These are phyloP conservation scores for Carallia pectinifolia DNA, from an alignment of 345 rosid species.

Conservation along the genomic window DNA sequence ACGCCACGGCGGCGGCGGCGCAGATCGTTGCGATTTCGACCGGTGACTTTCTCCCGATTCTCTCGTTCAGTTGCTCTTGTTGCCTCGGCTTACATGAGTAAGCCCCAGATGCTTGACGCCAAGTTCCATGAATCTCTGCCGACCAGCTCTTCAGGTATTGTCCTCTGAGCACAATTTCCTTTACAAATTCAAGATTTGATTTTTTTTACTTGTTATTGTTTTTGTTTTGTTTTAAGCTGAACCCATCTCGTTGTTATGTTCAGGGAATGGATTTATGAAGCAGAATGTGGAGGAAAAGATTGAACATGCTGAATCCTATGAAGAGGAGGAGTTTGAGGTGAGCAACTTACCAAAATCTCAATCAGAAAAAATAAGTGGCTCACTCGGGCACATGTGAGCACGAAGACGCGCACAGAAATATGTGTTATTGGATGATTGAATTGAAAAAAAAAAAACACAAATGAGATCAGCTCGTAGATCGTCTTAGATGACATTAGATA, in stretches of 20 bases:
- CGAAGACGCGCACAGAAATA: not conserved
- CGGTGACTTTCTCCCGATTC: slow-evolving; percentile 67
- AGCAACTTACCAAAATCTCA: slow-evolving; percentile 7
- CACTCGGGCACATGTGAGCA: too few species aligned
- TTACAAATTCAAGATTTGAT: not conserved
- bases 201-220: not conserved
- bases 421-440: too few species aligned
- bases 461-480: too few species aligned
- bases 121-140: slow-evolving; percentile 23
- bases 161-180: not conserved
- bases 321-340: slow-evolving; percentile 60
- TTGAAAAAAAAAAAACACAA: not conserved
- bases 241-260: not conserved
- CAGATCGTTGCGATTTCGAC: slow-evolving; percentile 32
- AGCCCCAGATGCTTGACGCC: slow-evolving; percentile 25
- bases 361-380: not conserved
- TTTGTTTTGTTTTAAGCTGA: slow-evolving; percentile 8
- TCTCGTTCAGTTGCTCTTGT: slow-evolving; percentile 57
- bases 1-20: slow-evolving; percentile 34
- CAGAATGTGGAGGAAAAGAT: slow-evolving; percentile 15
- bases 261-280: slow-evolving; percentile 33
- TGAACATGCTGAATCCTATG: slow-evolving; percentile 45
- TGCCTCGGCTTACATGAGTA: slow-evolving; percentile 33
- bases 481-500: too few species aligned
- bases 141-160: slow-evolving; percentile 29